Evolutionary conservation across 257 asterid species (phyloP).

Genomic region (Fraxinus pennsylvanica): DNA sequence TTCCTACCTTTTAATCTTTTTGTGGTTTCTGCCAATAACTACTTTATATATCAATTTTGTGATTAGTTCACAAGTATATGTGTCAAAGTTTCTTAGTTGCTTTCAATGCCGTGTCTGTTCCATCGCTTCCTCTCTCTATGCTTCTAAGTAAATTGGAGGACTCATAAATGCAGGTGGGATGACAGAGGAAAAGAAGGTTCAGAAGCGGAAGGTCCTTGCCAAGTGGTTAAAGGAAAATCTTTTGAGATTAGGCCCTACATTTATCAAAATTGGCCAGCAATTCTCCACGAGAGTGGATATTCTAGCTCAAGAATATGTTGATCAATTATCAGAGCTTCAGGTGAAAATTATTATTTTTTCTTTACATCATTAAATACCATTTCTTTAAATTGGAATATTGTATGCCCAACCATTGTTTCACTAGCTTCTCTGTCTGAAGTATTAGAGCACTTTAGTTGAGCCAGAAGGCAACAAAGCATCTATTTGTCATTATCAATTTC

Average conservation of each 20-base stretch:
- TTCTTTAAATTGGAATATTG: not conserved
- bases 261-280: conserved; percentile 97
- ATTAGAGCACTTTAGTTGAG: not conserved
- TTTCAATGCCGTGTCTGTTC: not conserved
- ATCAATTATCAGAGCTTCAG: conserved; percentile 99
- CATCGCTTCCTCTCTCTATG: not conserved
- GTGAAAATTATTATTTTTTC: conserved; percentile 31
- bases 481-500: not conserved
- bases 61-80: not conserved
- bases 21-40: not conserved
- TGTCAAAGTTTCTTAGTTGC: not conserved
- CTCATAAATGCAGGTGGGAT: conserved; percentile 66
- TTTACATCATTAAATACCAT: not conserved
- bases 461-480: not conserved
- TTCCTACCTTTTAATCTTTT: not conserved
- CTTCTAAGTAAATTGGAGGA: conserved; percentile 21
- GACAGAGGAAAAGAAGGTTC: conserved; percentile 65
- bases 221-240: conserved; percentile 94
- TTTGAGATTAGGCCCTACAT: conserved; percentile 94
- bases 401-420: not conserved
- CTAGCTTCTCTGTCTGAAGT: not conserved
- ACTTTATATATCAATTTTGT: not conserved
- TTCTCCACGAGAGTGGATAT: conserved; percentile 97
- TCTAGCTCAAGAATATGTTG: conserved; percentile 97
- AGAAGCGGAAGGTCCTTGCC: conserved; percentile 84